These are phyloP conservation scores for Ensete ventricosum DNA, from an alignment of 176 grass and related monocot species.

Conservation along the genomic window DNA sequence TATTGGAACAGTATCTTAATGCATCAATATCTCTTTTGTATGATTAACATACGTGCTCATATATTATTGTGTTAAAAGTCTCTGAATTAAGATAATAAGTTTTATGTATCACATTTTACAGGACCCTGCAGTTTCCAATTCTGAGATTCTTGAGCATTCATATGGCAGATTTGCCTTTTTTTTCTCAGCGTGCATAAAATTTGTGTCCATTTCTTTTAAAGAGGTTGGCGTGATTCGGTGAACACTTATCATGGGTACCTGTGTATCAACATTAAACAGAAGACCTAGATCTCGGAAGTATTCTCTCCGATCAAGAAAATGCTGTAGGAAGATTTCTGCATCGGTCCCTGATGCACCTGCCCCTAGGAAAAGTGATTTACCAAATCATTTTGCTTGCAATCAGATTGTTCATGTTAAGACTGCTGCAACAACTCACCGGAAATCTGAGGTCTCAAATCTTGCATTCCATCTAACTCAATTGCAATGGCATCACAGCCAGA, in stretches of 20 bases:
- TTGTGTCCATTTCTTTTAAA: background rate
- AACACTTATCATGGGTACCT: slow-evolving; percentile 46
- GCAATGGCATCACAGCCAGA: slow-evolving; percentile 82
- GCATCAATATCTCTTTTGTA: no score
- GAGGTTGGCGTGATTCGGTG: background rate
- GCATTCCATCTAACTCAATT: slow-evolving; percentile 80
- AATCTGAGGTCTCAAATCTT: slow-evolving; percentile 50
- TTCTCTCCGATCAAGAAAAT: slow-evolving; percentile 43
- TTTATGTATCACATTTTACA: background rate
- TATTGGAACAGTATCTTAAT: no score
- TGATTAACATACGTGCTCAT: background rate
- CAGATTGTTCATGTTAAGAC: slow-evolving; percentile 42
- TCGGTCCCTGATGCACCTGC: slow-evolving; percentile 42
- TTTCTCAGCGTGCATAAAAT: background rate
- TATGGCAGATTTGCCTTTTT: background rate
- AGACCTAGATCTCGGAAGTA: slow-evolving; percentile 30
- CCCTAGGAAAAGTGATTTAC: slow-evolving; percentile 30
- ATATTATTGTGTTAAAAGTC: background rate
- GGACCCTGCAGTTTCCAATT: background rate
- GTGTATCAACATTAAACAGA: slow-evolving; percentile 45
- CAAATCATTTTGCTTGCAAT: slow-evolving; percentile 25
- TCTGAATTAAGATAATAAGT: background rate
- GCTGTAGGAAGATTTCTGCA: slow-evolving; percentile 50
- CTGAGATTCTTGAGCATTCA: no score
- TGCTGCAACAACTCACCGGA: slow-evolving; percentile 21